These are phyloP conservation scores for Plasmodium adleri DNA, from an alignment of 169 alveolate genomes.

Conservation along the genomic window DNA sequence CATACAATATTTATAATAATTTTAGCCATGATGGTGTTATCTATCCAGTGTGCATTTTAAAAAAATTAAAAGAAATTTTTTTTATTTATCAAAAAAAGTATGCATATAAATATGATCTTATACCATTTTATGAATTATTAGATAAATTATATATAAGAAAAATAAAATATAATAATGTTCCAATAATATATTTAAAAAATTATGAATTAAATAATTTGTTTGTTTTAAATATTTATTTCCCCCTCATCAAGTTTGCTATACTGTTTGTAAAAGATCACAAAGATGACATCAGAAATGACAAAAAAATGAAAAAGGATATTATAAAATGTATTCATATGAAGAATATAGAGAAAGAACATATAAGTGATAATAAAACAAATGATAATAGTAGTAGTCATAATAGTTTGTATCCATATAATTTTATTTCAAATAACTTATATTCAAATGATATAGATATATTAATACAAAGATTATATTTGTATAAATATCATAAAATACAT, in stretches of 20 bases:
- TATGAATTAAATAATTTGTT: slow-evolving; percentile 49
- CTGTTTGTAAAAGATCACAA: slow-evolving; percentile 36
- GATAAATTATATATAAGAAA: slow-evolving; percentile 49
- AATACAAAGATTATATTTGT: slow-evolving; percentile 64
- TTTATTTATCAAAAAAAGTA: slow-evolving; percentile 59
- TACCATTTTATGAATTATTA: slow-evolving; percentile 40
- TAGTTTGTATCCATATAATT: neutral
- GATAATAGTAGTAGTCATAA: neutral
- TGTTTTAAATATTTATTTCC: slow-evolving; percentile 67
- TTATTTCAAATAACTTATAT: slow-evolving; percentile 2
- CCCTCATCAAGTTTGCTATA: slow-evolving; percentile 53
- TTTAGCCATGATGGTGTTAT: neutral
- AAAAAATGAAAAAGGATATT: slow-evolving; percentile 10
- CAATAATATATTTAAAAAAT: slow-evolving; percentile 65
- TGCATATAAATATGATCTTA: slow-evolving; percentile 54
- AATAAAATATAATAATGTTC: slow-evolving; percentile 38
- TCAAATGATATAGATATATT: slow-evolving; percentile 42
- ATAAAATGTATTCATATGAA: neutral
- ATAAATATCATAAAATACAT: slow-evolving; percentile 59
- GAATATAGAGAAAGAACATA: neutral
- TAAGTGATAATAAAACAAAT: neutral
- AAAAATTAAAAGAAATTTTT: slow-evolving; percentile 56
- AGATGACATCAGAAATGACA: slow-evolving; percentile 6
- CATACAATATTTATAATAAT: neutral
- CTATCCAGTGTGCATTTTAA: slow-evolving; percentile 3